A percentile compares a stretch with the other conserved stretches of the same genome.
phyloP scores from a whole-genome alignment of 2,329 filamentous ascomycete species.

The Ophiognomonia clavigignenti-juglandacearum region DNA sequence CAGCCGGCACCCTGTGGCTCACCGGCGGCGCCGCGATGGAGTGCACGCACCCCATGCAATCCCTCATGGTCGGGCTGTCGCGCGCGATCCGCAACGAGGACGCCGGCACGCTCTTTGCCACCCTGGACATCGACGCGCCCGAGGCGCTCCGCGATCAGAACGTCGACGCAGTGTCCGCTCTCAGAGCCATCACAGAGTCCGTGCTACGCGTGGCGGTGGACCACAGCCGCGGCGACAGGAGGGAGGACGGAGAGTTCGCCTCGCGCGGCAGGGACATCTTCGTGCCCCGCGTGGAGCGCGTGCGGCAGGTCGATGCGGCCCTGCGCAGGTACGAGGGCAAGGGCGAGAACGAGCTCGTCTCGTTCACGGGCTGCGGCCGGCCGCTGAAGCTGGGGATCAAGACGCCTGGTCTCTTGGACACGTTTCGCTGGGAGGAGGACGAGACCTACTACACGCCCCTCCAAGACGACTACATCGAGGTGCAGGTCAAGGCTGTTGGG shows the following conservation, averaged over 20 bases:
- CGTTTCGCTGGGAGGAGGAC: conserved; percentile 1
- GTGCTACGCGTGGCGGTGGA: neutral
- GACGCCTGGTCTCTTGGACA: conserved; percentile 2
- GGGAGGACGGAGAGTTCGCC: neutral
- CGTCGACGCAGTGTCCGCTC: too few species aligned
- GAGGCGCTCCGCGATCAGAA: neutral
- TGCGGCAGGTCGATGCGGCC: neutral
- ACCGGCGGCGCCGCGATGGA: conserved; percentile 15
- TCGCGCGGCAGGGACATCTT: neutral
- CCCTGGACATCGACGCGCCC: neutral
- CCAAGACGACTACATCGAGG: conserved; percentile 8
- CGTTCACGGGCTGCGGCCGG: neutral
- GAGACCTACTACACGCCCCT: conserved; percentile 3
- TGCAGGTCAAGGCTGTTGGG: conserved; percentile 25
- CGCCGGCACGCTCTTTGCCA: neutral
- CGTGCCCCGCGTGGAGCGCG: neutral
- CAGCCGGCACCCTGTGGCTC: conserved; percentile 13
- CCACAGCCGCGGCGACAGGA: neutral
- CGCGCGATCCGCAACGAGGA: conserved; percentile 1
- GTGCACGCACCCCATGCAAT: conserved; percentile 7
- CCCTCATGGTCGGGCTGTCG: conserved; percentile 1
- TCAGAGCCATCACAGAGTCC: neutral
- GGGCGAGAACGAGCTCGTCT: neutral
- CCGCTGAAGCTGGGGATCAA: conserved; percentile 2
- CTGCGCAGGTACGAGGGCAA: neutral